Conservation (phyloP, 495 filamentous ascomycete species). For the Chaetomium fimeti region DNA sequence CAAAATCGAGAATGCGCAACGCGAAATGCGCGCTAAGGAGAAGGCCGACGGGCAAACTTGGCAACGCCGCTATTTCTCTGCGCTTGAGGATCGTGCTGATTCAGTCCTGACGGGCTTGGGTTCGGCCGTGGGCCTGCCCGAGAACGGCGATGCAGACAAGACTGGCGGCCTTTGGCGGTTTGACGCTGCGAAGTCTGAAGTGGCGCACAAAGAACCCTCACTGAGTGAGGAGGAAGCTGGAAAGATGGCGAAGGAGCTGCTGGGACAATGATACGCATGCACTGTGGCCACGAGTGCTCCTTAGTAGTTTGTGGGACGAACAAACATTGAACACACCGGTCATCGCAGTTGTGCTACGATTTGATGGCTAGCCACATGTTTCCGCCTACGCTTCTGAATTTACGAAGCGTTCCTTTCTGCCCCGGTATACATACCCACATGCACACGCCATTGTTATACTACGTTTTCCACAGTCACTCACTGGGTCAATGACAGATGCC, state of each 20-base stretch:
- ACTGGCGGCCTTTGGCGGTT: slow-evolving; percentile 90
- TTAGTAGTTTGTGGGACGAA: not conserved
- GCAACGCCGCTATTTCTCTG: slow-evolving; percentile 80
- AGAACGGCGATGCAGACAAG: slow-evolving; percentile 69
- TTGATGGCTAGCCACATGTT: no score
- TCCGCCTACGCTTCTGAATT: no score
- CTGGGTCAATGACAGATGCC: no score
- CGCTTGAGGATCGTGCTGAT: slow-evolving; percentile 50
- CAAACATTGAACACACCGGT: not conserved
- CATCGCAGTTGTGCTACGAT: not conserved
- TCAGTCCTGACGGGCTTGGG: slow-evolving; percentile 59
- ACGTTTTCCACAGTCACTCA: no score
- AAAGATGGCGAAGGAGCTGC: slow-evolving; percentile 40
- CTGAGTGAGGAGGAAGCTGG: slow-evolving; percentile 42
- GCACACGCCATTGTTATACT: no score
- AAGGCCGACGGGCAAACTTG: slow-evolving; percentile 74
- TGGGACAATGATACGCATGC: slow-evolving; percentile 40
- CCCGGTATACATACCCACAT: no score
- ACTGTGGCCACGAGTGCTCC: not conserved
- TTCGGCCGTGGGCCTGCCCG: slow-evolving; percentile 50
- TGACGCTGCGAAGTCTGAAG: slow-evolving; percentile 61
- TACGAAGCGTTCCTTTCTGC: no score
- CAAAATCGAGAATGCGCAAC: slow-evolving; percentile 88
- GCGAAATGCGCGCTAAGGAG: slow-evolving; percentile 78
- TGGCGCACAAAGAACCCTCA: slow-evolving; percentile 39